Base-by-base conservation (phyloP, 2,329 filamentous ascomycete species). In the Clonostachys solani region DNA sequence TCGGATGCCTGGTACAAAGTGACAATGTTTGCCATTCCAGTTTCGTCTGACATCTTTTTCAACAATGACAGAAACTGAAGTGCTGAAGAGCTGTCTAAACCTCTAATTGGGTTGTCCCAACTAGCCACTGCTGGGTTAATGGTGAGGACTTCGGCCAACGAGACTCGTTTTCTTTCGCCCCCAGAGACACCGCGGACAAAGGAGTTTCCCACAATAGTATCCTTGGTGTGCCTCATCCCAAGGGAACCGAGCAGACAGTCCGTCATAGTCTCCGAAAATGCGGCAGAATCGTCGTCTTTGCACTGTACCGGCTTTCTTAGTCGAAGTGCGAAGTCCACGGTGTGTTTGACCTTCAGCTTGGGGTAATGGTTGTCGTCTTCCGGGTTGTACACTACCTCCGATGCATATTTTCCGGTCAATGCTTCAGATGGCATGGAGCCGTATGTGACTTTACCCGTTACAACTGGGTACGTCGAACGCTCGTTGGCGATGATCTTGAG, bases 1-100 rank as follows among this genome's bases (percentile, higher is more conserved):
- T 83, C 78, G 1, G 79, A 77, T 3, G 86, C 80, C 63, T 89
- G 85, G 65, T 89, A 89, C 62, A 89, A 88, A 52, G 85, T 85
- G 33, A 89, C 86, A 50, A 33, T 12, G 13, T 18, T 84, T 1
- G 83, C 85, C n/a, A 79, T 75, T 48, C 83, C 75, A 52, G 75
- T 79, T 52, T 84, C 72, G 51, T 86, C 79, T 5, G 84, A 85
- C 72, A 84, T 80, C 47, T 71, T 70, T 5, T 78, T 73, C 4
- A 81, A 60, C 2, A 73, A 74, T 47, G 78, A 78, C 15, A 79
- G 80, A 52, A 86, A 87, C 52, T 87, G 84, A 2, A 88, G 69
- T 6, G 85, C 85, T 2, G 83, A 87, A 15, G 77, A 84, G 12
- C 83, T 80, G 62, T 89, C 85, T 1, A 89, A 68, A 38, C 85